Evolutionary conservation across 2,329 filamentous ascomycete species (phyloP).

Genomic region (Tolypocladium ovalisporum): DNA sequence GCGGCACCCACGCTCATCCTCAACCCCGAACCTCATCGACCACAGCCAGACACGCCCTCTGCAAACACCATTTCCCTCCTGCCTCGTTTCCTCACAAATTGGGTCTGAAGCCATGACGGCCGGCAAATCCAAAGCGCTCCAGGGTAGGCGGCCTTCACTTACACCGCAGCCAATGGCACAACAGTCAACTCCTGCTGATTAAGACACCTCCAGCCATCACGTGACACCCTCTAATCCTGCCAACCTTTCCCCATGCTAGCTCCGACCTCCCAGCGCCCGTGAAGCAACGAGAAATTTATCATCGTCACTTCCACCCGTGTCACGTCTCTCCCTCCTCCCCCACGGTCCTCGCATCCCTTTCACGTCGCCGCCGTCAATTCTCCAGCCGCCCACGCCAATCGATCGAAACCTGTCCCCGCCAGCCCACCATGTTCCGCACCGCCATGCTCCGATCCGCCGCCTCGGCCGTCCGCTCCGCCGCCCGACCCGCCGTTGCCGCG

Average conservation of each 20-base stretch:
- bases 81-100: not conserved
- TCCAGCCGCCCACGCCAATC: constrained; percentile 5
- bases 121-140: not conserved
- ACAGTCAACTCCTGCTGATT: constrained; percentile 1
- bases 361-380: not conserved
- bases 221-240: constrained; percentile 2
- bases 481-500: constrained; percentile 39
- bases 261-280: constrained; percentile 17
- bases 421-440: constrained; percentile 69
- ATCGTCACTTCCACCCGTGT: constrained; percentile 12
- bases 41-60: not conserved
- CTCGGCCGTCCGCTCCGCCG: constrained; percentile 42
- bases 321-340: constrained; percentile 1
- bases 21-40: not conserved
- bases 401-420: not conserved
- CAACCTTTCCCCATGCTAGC: constrained; percentile 9
- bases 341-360: constrained; percentile 2
- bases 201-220: constrained; percentile 3
- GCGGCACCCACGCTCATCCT: no score
- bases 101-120: no score
- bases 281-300: constrained; percentile 35
- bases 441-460: constrained; percentile 71
- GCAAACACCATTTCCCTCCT: not conserved
- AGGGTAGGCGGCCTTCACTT: not conserved
- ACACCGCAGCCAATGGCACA: constrained; percentile 3